Evolutionary conservation across 345 rosid species (phyloP).

Genomic region (Raphanus raphanistrum): DNA sequence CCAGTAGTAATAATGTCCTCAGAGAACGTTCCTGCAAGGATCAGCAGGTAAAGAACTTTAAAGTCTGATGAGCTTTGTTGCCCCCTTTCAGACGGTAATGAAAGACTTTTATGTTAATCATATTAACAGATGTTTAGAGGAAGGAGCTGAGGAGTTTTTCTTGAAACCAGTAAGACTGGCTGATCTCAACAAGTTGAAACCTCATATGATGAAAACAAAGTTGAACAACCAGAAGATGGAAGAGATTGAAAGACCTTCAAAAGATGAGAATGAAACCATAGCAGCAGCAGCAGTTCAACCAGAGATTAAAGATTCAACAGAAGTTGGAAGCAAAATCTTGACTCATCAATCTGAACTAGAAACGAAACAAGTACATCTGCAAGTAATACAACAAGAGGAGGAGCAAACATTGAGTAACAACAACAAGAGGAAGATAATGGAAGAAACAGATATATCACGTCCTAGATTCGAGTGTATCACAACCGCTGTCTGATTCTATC

Average conservation of each 20-base stretch:
- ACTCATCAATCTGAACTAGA: slow-evolving; percentile 19
- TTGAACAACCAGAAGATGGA: slow-evolving; percentile 34
- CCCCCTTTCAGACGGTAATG: background rate
- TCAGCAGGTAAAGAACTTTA: slow-evolving; percentile 29
- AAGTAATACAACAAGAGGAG: slow-evolving; percentile 27
- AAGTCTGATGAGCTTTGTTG: background rate
- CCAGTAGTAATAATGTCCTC: slow-evolving; percentile 93
- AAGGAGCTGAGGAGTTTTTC: slow-evolving; percentile 92
- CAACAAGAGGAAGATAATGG: slow-evolving; percentile 51
- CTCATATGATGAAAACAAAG: slow-evolving; percentile 47
- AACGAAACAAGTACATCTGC: slow-evolving; percentile 16
- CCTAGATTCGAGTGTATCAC: slow-evolving; percentile 36
- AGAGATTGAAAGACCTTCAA: slow-evolving; percentile 23
- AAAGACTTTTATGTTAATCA: background rate
- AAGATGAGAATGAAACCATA: background rate
- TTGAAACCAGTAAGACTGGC: slow-evolving; percentile 80
- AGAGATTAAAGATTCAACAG: background rate
- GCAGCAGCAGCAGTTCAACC: background rate
- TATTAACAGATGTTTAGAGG: slow-evolving; percentile 67
- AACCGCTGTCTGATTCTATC: slow-evolving; percentile 29
- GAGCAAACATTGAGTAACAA: slow-evolving; percentile 34
- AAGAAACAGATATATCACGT: slow-evolving; percentile 37
- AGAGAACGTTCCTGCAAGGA: slow-evolving; percentile 75
- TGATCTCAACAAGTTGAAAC: slow-evolving; percentile 74
- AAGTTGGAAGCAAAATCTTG: slow-evolving; percentile 9